Percentiles rank a stretch among this genome's conserved stretches.
phyloP scores from a whole-genome alignment of 2,329 filamentous ascomycete species.

The Cladosporium austrohemisphaericum region DNA sequence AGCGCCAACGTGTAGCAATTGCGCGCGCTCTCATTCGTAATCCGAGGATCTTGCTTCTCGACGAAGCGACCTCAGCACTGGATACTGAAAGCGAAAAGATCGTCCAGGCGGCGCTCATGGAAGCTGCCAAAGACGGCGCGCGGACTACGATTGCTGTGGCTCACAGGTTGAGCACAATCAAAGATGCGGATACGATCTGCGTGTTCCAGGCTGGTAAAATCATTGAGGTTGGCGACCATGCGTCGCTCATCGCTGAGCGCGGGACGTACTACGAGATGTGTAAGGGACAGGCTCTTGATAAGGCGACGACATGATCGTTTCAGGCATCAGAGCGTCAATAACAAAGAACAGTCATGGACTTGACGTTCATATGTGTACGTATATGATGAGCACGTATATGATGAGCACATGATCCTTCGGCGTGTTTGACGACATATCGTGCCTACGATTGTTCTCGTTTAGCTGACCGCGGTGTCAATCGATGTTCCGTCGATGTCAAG shows the following conservation, averaged over 20 bases:
- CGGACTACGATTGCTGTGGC: conserved; percentile 43
- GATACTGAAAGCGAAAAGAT: conserved; percentile 24
- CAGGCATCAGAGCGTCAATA: neutral
- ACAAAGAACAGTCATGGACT: too few species aligned
- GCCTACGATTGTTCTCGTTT: too few species aligned
- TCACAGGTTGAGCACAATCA: conserved; percentile 43
- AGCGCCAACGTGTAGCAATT: conserved; percentile 24
- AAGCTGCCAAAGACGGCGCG: conserved; percentile 11
- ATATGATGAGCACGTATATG: too few species aligned
- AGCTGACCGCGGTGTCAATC: too few species aligned
- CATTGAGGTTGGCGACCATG: conserved; percentile 38
- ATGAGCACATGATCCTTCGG: too few species aligned
- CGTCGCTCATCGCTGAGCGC: conserved; percentile 34
- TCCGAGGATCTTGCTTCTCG: conserved; percentile 22
- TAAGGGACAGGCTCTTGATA: conserved; percentile 33
- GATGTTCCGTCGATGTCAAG: too few species aligned
- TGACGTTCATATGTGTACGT: too few species aligned
- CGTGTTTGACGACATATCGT: too few species aligned
- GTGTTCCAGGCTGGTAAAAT: conserved; percentile 39
- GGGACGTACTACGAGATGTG: conserved; percentile 40
- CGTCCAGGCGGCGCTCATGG: conserved; percentile 34
- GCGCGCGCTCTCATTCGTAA: conserved; percentile 23
- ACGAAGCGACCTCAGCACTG: conserved; percentile 26
- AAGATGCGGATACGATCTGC: conserved; percentile 39
- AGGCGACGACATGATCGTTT: conserved; percentile 12